phyloP scores from a whole-genome alignment of 768 basidiomycete species.

The Amanita exitialis region DNA sequence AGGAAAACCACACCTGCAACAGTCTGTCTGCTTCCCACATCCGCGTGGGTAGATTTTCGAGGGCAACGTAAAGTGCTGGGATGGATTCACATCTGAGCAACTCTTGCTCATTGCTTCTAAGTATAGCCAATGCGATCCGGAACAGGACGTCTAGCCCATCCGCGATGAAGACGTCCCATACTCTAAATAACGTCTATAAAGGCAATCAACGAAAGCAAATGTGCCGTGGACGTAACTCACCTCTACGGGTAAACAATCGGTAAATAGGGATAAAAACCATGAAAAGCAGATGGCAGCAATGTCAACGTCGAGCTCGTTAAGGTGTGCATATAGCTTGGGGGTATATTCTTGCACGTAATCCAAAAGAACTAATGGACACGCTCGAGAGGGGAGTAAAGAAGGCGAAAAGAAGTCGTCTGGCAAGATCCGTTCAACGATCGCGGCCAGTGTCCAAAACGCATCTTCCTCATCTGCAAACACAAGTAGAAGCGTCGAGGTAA shows the following conservation, averaged over 20 bases:
- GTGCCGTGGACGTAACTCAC: conserved; percentile 28
- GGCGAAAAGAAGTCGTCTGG: conserved; percentile 94
- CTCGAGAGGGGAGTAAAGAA: conserved; percentile 83
- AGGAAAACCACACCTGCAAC: conserved; percentile 55
- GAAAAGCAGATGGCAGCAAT: conserved; percentile 94
- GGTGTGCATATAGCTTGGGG: conserved; percentile 68
- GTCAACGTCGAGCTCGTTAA: conserved; percentile 78
- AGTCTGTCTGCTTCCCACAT: conserved; percentile 93
- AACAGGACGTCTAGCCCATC: conserved; percentile 90
- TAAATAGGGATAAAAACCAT: conserved; percentile 96
- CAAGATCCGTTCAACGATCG: conserved; percentile 81
- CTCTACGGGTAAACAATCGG: conserved; percentile 93
- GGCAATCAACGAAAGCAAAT: conserved; percentile 1
- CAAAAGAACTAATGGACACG: conserved; percentile 83
- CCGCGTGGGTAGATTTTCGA: conserved; percentile 84
- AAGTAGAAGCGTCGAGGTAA: conserved; percentile 88
- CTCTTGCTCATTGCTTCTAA: conserved; percentile 77
- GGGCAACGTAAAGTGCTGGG: conserved; percentile 79
- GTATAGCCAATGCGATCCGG: conserved; percentile 80
- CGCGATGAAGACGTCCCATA: conserved; percentile 94
- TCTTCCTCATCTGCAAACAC: conserved; percentile 95
- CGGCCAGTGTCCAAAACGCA: conserved; percentile 90
- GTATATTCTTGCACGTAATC: conserved; percentile 76
- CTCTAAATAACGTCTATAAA: conserved; percentile 77
- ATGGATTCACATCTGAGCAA: conserved; percentile 78